Conservation (phyloP, 345 rosid species). For the Murraya paniculata region DNA sequence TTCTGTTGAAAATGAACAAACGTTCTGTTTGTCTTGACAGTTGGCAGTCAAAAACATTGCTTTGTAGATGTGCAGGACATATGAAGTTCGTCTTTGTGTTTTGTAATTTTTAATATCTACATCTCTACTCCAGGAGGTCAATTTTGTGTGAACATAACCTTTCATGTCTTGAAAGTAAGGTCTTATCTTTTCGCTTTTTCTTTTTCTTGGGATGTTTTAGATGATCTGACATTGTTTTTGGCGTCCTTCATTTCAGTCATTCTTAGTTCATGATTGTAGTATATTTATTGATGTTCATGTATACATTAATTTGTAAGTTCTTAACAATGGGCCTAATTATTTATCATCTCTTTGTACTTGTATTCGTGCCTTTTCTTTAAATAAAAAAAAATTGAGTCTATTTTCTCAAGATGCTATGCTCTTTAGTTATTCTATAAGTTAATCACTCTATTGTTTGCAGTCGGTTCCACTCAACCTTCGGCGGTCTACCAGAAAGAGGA, state of each 20-base stretch:
- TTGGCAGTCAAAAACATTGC: no score
- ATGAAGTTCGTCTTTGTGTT: neutral
- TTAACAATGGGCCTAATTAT: neutral
- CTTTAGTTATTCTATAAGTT: conserved; percentile 21
- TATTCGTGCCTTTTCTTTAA: conserved; percentile 6
- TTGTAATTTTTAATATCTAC: neutral
- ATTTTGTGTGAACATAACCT: neutral
- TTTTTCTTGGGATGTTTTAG: neutral
- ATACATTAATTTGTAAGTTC: neutral
- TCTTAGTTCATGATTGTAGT: neutral
- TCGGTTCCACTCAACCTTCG: conserved; percentile 76
- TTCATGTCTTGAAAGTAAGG: neutral
- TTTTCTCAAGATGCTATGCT: conserved; percentile 2
- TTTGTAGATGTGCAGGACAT: neutral
- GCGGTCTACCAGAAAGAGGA: conserved; percentile 93
- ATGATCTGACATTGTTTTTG: neutral
- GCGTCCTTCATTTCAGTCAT: neutral
- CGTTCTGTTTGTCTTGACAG: neutral
- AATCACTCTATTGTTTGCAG: conserved; percentile 41
- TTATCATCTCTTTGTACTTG: conserved; percentile 8
- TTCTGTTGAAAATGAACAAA: neutral
- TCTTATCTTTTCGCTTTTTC: neutral
- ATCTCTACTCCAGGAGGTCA: neutral
- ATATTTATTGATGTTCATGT: neutral
- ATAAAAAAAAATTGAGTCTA: conserved; percentile 1